phyloP scores from a whole-genome alignment of 2,329 filamentous ascomycete genomes.

The Gliomastix tumulicola region DNA sequence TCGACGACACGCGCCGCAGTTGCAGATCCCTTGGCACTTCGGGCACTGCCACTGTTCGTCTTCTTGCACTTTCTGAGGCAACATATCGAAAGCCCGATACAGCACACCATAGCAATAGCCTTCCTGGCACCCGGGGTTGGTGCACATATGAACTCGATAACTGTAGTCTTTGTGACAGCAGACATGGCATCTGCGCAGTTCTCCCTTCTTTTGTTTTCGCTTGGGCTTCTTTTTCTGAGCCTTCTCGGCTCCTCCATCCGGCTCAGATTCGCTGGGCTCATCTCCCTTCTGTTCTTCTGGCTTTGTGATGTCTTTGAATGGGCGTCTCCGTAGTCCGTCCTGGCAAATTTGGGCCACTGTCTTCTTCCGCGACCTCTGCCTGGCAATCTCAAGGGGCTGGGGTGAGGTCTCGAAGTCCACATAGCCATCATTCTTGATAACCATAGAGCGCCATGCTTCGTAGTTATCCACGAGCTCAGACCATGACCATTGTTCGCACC shows the following conservation, averaged over 20 bases:
- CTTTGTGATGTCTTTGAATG: constrained; percentile 76
- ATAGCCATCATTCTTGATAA: constrained; percentile 66
- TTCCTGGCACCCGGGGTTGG: constrained; percentile 58
- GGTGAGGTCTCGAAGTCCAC: constrained; percentile 61
- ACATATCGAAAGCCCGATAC: constrained; percentile 84
- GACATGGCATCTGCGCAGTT: constrained; percentile 66
- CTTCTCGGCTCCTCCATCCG: constrained; percentile 58
- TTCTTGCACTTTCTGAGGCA: constrained; percentile 77
- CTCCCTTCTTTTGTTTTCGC: constrained; percentile 45
- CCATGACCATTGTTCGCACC: constrained; percentile 94
- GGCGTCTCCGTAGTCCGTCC: constrained; percentile 71
- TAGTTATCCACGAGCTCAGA: constrained; percentile 69
- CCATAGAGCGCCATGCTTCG: constrained; percentile 73
- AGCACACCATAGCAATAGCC: constrained; percentile 91
- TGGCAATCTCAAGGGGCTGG: constrained; percentile 62
- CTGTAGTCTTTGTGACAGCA: constrained; percentile 73
- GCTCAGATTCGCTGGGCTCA: constrained; percentile 41
- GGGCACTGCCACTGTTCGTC: constrained; percentile 82
- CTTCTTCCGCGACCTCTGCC: constrained; percentile 62
- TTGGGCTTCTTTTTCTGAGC: constrained; percentile 54
- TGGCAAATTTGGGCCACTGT: constrained; percentile 91
- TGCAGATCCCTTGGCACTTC: constrained; percentile 79
- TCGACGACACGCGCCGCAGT: constrained; percentile 72
- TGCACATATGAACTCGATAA: constrained; percentile 82
- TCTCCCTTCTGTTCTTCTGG: constrained; percentile 37